Evolutionary conservation across 495 filamentous ascomycete genomes (phyloP), one percentile per base, ranked within the genome.

Genomic region (Echria macrotheca): DNA sequence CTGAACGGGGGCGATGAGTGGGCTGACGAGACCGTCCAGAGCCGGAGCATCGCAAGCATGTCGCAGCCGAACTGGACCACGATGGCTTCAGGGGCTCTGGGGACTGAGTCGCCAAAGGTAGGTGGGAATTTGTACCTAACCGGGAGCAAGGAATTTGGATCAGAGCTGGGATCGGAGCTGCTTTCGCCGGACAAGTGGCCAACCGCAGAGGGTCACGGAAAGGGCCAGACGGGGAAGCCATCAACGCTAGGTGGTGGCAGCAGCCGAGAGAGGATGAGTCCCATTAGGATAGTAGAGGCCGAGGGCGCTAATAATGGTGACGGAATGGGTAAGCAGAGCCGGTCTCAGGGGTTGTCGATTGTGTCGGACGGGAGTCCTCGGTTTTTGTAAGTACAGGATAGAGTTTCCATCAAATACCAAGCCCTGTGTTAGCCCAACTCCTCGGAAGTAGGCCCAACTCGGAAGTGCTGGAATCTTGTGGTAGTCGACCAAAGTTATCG

Each of bases 21-120:
- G 54, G 44, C 29, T 10, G 50, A 57, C 31, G 53, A 55, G 33
- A 57, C 56, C 1, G 44, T 57, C 14, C 25, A 40, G 21, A 63
- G 48, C 23, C 37, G 41, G 21, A 63, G 48, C 19, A 32, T 50
- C 29, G 31, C 10, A 10, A 36, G 44, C 2, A 12, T 18, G 37
- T 17, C 29, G 5, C 37, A 50, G 3, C 44, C 39, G 1, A 65
- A 58, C 22, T 60, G 52, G 59, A 50, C 41, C 22, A 39, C 3
- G 12, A 23, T 17, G 29, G 43, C 14, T 5, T 25, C 8, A 7
- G 44, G 45, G 19, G 44, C n/a, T n/a, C n/a, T n/a, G n/a, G n/a
- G n/a, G n/a, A n/a, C n/a, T n/a, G 35, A 9, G 46, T 29, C 33
- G 22, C 35, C 46, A 5, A 19, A 19, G 15, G 35, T 29, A 15